Conservation (phyloP, 148 eudicot genomes). For the Spergularia marina region DNA sequence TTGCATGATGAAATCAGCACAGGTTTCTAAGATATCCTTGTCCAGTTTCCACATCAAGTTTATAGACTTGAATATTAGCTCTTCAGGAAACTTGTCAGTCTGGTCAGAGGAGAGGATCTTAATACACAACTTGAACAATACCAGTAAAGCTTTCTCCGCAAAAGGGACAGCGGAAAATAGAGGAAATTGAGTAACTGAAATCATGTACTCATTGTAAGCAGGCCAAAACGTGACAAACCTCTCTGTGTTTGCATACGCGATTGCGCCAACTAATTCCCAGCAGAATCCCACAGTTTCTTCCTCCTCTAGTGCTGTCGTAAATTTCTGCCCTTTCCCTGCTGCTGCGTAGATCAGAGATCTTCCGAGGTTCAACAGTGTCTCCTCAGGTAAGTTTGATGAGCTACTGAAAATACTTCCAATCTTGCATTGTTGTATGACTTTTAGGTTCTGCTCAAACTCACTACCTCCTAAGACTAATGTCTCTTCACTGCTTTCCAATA, state of each 20-base stretch:
- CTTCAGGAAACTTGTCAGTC: slow-evolving; percentile 58
- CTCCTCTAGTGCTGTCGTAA: slow-evolving; percentile 83
- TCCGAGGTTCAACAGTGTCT: slow-evolving; percentile 70
- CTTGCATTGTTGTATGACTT: slow-evolving; percentile 73
- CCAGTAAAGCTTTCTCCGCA: slow-evolving; percentile 63
- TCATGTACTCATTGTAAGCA: slow-evolving; percentile 61
- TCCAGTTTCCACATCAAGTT: slow-evolving; percentile 79
- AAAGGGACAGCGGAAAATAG: slow-evolving; percentile 76
- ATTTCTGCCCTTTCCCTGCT: slow-evolving; percentile 94
- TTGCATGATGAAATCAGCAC: slow-evolving; percentile 52
- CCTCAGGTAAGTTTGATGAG: slow-evolving; percentile 58
- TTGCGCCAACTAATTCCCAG: slow-evolving; percentile 65
- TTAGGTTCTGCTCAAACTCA: slow-evolving; percentile 86
- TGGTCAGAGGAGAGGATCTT: slow-evolving; percentile 52
- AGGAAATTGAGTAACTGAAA: slow-evolving; percentile 66
- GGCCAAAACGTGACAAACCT: slow-evolving; percentile 72
- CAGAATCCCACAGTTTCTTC: slow-evolving; percentile 87
- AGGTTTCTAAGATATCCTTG: slow-evolving; percentile 70
- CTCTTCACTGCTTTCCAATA: slow-evolving; percentile 75
- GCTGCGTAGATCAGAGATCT: slow-evolving; percentile 82
- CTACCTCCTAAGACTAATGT: slow-evolving; percentile 69
- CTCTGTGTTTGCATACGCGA: slow-evolving; percentile 46
- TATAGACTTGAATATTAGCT: slow-evolving; percentile 70
- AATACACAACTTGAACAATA: slow-evolving; percentile 49
- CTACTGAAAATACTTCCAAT: slow-evolving; percentile 67